Evolutionary conservation across 192 early-diverging fungal genomes (phyloP).

Genomic region (Coemansia aciculifera): DNA sequence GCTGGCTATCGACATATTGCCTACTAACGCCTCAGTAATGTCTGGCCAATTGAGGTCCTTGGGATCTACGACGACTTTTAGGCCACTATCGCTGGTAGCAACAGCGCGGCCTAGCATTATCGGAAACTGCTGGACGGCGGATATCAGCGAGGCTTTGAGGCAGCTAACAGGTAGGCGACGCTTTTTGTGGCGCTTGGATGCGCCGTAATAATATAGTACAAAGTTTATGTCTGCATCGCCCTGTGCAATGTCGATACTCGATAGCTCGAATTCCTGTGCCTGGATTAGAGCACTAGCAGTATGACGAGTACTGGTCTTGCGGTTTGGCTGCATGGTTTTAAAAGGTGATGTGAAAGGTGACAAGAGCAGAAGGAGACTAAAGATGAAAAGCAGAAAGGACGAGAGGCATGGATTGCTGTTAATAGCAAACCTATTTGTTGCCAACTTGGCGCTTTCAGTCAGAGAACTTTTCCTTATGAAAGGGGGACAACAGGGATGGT

Average conservation of each 20-base stretch:
- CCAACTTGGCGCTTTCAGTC: not conserved
- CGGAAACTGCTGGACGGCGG: slow-evolving; percentile 27
- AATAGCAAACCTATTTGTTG: not conserved
- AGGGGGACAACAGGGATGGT: not conserved
- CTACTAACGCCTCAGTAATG: slow-evolving; percentile 16
- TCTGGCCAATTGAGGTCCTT: slow-evolving; percentile 34
- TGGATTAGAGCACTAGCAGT: not conserved
- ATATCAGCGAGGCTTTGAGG: slow-evolving; percentile 15
- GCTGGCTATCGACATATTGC: not conserved
- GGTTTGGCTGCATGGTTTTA: not conserved
- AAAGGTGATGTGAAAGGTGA: not conserved
- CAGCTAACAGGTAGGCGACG: not conserved
- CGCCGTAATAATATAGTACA: slow-evolving; percentile 27
- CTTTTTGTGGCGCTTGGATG: slow-evolving; percentile 2
- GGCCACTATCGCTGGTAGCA: not conserved
- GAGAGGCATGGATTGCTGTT: not conserved
- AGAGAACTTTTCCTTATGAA: not conserved
- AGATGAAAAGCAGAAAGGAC: not conserved
- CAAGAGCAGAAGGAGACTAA: not conserved
- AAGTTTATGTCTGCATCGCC: slow-evolving; percentile 40
- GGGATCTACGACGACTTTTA: slow-evolving; percentile 22
- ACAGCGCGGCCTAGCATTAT: slow-evolving; percentile 19
- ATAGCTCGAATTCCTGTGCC: slow-evolving; percentile 23
- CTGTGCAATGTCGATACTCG: slow-evolving; percentile 40
- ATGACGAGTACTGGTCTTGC: not conserved